phyloP scores from a whole-genome alignment of 768 basidiomycete species.

The Artomyces pyxidatus region DNA sequence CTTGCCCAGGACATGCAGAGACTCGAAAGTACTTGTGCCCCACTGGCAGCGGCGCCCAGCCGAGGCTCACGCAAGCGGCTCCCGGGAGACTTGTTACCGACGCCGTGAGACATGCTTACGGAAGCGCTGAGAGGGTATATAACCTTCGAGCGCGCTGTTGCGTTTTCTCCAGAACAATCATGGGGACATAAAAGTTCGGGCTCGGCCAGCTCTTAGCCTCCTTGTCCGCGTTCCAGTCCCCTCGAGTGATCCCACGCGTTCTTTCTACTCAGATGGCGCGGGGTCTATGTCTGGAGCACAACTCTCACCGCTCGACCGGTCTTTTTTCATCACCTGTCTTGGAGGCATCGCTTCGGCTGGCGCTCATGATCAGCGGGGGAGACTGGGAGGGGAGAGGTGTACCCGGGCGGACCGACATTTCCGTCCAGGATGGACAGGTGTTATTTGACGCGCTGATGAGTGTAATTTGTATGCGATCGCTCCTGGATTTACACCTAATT shows the following conservation, averaged over 20 bases:
- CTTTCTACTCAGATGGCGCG: constrained; percentile 16
- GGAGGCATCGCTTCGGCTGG: constrained; percentile 70
- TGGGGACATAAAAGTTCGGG: constrained; percentile 93
- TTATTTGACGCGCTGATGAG: too few species aligned
- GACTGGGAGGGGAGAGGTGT: constrained; percentile 29
- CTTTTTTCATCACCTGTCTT: constrained; percentile 30
- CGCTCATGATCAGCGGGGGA: constrained; percentile 50
- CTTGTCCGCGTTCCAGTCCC: constrained; percentile 94
- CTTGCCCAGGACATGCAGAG: neutral
- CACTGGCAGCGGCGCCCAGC: too few species aligned
- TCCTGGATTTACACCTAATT: too few species aligned
- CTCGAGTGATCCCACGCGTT: constrained; percentile 48
- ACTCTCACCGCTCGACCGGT: constrained; percentile 2
- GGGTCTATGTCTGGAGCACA: too few species aligned
- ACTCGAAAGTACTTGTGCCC: neutral
- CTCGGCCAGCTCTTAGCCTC: constrained; percentile 70
- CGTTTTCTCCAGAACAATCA: constrained; percentile 47
- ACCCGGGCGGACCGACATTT: constrained; percentile 29
- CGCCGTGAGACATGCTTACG: constrained; percentile 35
- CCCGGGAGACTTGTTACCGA: too few species aligned
- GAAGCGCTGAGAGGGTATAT: constrained; percentile 28
- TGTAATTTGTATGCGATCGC: too few species aligned
- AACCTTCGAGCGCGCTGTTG: constrained; percentile 16
- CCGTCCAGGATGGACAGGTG: too few species aligned
- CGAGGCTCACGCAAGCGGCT: too few species aligned